These are phyloP conservation scores for Atkinsonella texensis DNA, from an alignment of 2,329 filamentous ascomycete genomes.

Conservation along the genomic window DNA sequence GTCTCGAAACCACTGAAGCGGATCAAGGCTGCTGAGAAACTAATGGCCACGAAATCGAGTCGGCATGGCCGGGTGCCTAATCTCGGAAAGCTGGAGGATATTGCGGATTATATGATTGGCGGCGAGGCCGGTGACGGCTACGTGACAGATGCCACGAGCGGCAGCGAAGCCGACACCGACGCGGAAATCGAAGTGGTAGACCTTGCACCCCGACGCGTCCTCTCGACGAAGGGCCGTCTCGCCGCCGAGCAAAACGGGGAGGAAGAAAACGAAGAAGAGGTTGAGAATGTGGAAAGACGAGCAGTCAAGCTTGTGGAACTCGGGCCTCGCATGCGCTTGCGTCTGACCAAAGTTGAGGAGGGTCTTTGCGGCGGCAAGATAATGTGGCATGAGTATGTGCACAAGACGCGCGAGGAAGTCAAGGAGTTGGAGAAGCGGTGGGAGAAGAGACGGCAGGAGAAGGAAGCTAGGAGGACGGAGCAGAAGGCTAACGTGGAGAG, in stretches of 20 bases:
- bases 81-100: slow-evolving; percentile 80
- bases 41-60: slow-evolving; percentile 48
- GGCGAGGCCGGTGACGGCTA: slow-evolving; percentile 66
- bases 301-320: slow-evolving; percentile 88
- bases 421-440: slow-evolving; percentile 71
- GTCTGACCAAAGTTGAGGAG: slow-evolving; percentile 92
- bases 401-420: slow-evolving; percentile 69
- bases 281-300: slow-evolving; percentile 61
- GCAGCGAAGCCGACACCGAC: slow-evolving; percentile 87
- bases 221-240: slow-evolving; percentile 38
- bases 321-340: slow-evolving; percentile 77
- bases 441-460: slow-evolving; percentile 66
- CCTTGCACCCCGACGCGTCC: slow-evolving; percentile 49
- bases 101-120: slow-evolving; percentile 88
- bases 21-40: slow-evolving; percentile 74
- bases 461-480: slow-evolving; percentile 66
- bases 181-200: slow-evolving; percentile 82
- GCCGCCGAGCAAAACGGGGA: slow-evolving; percentile 26
- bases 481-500: slow-evolving; percentile 86
- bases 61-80: slow-evolving; percentile 69
- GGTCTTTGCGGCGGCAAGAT: slow-evolving; percentile 80
- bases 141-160: slow-evolving; percentile 72
- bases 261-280: slow-evolving; percentile 34
- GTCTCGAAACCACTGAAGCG: slow-evolving; percentile 74
- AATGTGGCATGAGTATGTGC: slow-evolving; percentile 95